Base-by-base conservation (phyloP, 2,329 filamentous ascomycete species). In the Verticillium nubilum region DNA sequence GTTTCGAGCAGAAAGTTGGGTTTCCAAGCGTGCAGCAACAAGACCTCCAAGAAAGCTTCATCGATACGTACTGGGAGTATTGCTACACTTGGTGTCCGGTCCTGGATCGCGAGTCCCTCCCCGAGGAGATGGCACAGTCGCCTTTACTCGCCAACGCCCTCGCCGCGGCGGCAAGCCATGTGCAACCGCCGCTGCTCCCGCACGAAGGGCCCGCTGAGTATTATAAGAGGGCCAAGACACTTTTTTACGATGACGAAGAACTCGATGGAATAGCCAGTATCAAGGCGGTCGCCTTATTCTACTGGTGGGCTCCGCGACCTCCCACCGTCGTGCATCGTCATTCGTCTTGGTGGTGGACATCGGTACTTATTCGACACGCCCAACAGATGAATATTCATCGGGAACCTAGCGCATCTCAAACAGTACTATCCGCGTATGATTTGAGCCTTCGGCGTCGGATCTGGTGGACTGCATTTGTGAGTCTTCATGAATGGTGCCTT, bases 331-430 rank as follows among this genome's bases (percentile, higher is more conserved):
- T 74, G 2, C 72, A 75, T 55, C 68, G 72, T 2, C 71, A 78
- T 62, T 71, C 74, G 1, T 73, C 73, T 25, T 78, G 75, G 76
- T 78, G 76, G 76, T 78, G 76, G 76, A 78, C 74, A 0, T 74
- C 73, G 2, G 71, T 77, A 3, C 69, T 75, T 15, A 77, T 79
- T 23, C 65, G 76, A 13, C 74, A 76, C 59, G 76, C 74, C 2
- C 76, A 79, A 58, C 75, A 79, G 59, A 72, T 77, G 66, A 76
- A 75, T 37, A 66, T 78, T 6, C 76, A 78, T 52, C 72, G 74
- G 2, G 75, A 78, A 54, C 73, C 72, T 0, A 62, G 64, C 0
- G 59, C 63, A 0, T 61, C 63, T 2, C 61, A 69, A 58, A 56
- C 66, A 59, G 59, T 68, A 3, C 60, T 63, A 15, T 56, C 62